Evolutionary conservation across 257 asterid genomes (phyloP), one percentile per base, ranked within the genome.

Genomic region (Asclepias syriaca): DNA sequence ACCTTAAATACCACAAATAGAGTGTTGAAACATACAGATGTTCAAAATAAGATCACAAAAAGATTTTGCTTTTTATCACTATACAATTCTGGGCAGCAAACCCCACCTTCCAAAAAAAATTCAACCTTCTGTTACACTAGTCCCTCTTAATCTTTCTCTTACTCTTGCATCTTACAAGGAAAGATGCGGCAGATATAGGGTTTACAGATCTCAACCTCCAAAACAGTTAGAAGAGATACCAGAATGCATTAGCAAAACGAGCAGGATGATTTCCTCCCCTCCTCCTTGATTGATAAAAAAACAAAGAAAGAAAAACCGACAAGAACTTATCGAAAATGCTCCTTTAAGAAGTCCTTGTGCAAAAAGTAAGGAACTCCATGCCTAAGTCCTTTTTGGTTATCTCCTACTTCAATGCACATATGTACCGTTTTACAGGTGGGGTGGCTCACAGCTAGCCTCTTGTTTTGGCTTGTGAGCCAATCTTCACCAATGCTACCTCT

Each of bases 401-500:
- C 77, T 53, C 78, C 69, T 73, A 71, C 77, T 16, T 51, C 50
- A 66, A 50, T 70, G 55, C 79, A 74, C 74, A 74, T 57, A 48
- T 60, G 63, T 59, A 71, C 53, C 11, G 37, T 8, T 60, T 1
- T 60, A 37, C 56, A 53, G 72, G 37, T 70, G 27, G 27, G 27
- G 27, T 0, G 65, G 45, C 53, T 40, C 54, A 29, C 71, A 43
- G 55, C 76, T 21, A 48, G 37, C 6, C 68, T 43, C 68, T 43
- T 58, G 49, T 1, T 19, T 13, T 19, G 61, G 61, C 45, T 15
- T 32, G 55, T 49, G 50, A 34, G 56, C 56, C 56, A 68, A 60
- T 67, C 60, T 66, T 65, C 22, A 68, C 69, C 32, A 43, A 66
- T 46, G 68, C 70, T 78, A 79, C 75, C 81, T 78, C 74, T 66